A percentile compares a stretch with the other conserved stretches of the same genome.
Conservation (phyloP, 2,329 filamentous ascomycete genomes). For the Ascochyta viciae-villosae region DNA sequence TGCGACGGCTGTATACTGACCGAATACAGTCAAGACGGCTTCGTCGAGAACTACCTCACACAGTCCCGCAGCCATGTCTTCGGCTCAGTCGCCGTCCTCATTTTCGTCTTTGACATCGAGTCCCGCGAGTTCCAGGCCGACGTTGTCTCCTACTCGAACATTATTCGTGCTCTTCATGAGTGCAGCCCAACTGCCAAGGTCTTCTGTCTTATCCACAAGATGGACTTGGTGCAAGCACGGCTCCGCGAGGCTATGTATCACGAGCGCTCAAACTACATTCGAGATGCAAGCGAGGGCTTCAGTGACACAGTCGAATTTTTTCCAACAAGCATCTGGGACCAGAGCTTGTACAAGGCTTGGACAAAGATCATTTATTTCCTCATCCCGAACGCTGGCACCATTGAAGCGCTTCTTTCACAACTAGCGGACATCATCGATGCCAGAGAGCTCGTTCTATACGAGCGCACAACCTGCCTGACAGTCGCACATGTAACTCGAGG, state of each 20-base stretch:
- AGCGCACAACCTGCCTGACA: slow-evolving; percentile 93
- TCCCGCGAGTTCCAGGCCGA: slow-evolving; percentile 93
- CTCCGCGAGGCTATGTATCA: slow-evolving; percentile 84
- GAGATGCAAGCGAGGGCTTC: slow-evolving; percentile 74
- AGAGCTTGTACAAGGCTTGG: slow-evolving; percentile 98
- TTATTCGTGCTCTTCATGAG: slow-evolving; percentile 86
- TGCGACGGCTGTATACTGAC: slow-evolving; percentile 15
- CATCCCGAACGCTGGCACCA: slow-evolving; percentile 89
- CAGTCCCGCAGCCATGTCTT: slow-evolving; percentile 97
- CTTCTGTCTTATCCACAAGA: slow-evolving; percentile 97
- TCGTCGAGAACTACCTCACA: slow-evolving; percentile 97
- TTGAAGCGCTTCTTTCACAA: slow-evolving; percentile 83
- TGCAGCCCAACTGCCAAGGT: slow-evolving; percentile 82
- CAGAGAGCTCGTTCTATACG: slow-evolving; percentile 92
- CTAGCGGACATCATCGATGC: slow-evolving; percentile 88
- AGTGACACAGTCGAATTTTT: slow-evolving; percentile 77
- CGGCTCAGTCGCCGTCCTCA: slow-evolving; percentile 92
- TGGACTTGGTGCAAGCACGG: slow-evolving; percentile 88
- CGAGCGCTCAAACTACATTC: slow-evolving; percentile 79
- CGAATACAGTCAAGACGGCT: slow-evolving; percentile 81
- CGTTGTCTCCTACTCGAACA: slow-evolving; percentile 87
- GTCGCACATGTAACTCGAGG: slow-evolving; percentile 89
- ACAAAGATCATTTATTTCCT: slow-evolving; percentile 97
- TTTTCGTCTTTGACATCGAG: slow-evolving; percentile 99
- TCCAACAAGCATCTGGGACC: slow-evolving; percentile 97